These are phyloP conservation scores for Suhomyces anneliseae DNA, from an alignment of 1,139 yeast genomes.

Conservation along the genomic window DNA sequence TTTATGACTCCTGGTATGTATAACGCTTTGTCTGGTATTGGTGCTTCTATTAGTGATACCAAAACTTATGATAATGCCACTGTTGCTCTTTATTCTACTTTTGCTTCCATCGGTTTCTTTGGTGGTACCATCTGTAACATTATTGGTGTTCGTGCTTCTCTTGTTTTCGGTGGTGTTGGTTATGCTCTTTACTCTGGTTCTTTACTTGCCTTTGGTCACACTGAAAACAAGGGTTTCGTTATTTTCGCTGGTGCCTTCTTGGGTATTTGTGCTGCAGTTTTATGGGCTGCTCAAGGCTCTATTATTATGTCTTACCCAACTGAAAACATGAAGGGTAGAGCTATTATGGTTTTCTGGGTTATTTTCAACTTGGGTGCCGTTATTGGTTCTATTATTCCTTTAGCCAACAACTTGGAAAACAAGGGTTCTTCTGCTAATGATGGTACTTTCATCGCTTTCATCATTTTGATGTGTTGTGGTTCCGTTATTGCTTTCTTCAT, in stretches of 20 bases:
- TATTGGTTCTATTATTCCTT: conserved; percentile 56
- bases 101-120: conserved; percentile 59
- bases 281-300: conserved; percentile 65
- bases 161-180: conserved; percentile 56
- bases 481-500: conserved; percentile 44
- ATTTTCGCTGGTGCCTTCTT: conserved; percentile 60
- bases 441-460: conserved; percentile 59
- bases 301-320: conserved; percentile 59
- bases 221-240: conserved; percentile 52
- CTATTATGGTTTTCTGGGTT: conserved; percentile 59
- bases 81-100: conserved; percentile 56
- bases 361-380: conserved; percentile 67
- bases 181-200: conserved; percentile 57
- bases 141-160: conserved; percentile 49
- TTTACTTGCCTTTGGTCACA: conserved; percentile 49
- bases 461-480: conserved; percentile 55
- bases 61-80: conserved; percentile 51
- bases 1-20: conserved; percentile 61
- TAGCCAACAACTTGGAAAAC: conserved; percentile 48
- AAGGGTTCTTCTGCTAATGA: conserved; percentile 42
- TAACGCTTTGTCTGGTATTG: conserved; percentile 57
- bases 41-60: conserved; percentile 45
- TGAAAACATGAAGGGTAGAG: conserved; percentile 55
- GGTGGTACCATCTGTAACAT: conserved; percentile 60
- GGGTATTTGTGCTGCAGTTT: conserved; percentile 56